Evolutionary conservation across 1,139 yeast genomes (phyloP), one percentile per base, ranked within the genome.

Genomic region (Blastobotrys malaysiensis): DNA sequence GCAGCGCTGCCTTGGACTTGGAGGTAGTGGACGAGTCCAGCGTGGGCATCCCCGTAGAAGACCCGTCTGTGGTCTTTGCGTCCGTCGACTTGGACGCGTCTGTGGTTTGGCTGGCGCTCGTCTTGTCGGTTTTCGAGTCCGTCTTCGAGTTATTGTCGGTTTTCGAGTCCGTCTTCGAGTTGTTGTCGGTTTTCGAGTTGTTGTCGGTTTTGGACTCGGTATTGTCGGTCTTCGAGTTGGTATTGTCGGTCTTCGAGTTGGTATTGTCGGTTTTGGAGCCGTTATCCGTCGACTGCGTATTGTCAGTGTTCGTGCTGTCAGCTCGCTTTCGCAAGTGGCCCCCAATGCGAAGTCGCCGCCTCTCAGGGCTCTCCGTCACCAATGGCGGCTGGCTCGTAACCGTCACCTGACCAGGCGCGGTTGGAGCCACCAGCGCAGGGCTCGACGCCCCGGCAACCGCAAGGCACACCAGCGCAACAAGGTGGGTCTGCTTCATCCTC

Each of bases 21-120:
- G 48, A 24, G 9, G 50, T n/a, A 7, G 43, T 22, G 55, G 11
- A 61, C 54, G 4, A 57, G 53, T 14, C 58, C 53, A 43, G 53
- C 13, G 43, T 51, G 1, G 53, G 44, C 36, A 43, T 46, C 22
- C 36, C 21, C 1, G n/a, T 9, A 9, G 50, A 18, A 1, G 46
- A 9, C 3, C 27, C 13, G 14, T 39, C 9, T 1, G 51, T 13
- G 7, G 16, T 31, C 11, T 11, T 31, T 3, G 39, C 39, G 14
- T 31, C 39, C 3, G 39, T 26, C 39, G 48, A 19, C n/a, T 16
- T 20, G 18, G 47, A 7, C 47, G 47, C 13, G 24, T 26, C 43
- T 7, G 49, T 16, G 5, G 43, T 46, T 24, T n/a, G 31, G 7
- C 14, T 45, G 5, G 36, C 46, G 44, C 14, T 22, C 43, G 6